These are phyloP conservation scores for Nemania serpens DNA, from an alignment of 2,329 filamentous ascomycete genomes.

Conservation along the genomic window DNA sequence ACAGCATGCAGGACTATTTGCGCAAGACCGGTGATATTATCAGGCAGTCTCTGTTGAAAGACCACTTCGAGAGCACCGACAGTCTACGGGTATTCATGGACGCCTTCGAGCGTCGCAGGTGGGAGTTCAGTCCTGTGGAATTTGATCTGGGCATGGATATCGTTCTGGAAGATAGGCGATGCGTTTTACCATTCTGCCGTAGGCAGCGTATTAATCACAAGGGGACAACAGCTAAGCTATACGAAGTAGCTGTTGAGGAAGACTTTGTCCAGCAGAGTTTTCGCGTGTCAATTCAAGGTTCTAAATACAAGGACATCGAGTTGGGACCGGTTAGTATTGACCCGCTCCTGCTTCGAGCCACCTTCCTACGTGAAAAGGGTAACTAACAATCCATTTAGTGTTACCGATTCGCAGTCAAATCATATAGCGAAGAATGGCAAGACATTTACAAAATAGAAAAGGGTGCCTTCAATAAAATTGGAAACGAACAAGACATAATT, in stretches of 20 bases:
- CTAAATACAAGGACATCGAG: constrained; percentile 11
- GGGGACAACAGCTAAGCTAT: constrained; percentile 26
- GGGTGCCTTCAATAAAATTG: constrained; percentile 3
- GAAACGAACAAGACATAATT: constrained; percentile 16
- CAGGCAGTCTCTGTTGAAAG: not conserved
- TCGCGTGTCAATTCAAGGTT: not conserved
- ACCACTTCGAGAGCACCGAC: not conserved
- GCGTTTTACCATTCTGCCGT: constrained; percentile 24
- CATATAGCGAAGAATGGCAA: constrained; percentile 8
- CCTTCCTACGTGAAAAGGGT: not conserved
- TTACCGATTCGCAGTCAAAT: constrained; percentile 28
- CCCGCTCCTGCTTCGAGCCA: not conserved
- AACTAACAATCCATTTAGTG: constrained; percentile 11
- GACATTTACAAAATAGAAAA: constrained; percentile 25
- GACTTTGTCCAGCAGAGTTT: constrained; percentile 17
- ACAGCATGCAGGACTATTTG: not conserved
- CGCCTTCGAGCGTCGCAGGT: constrained; percentile 3
- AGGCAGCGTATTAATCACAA: constrained; percentile 20
- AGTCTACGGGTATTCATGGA: not conserved
- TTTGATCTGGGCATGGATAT: not conserved
- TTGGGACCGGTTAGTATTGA: constrained; percentile 12
- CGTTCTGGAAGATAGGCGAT: not conserved
- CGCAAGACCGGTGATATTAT: not conserved
- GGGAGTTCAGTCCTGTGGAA: constrained; percentile 9
- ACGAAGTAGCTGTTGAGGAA: constrained; percentile 23